Evolutionary conservation across 768 basidiomycete species (phyloP).

Genomic region (Hygrophorus russula): DNA sequence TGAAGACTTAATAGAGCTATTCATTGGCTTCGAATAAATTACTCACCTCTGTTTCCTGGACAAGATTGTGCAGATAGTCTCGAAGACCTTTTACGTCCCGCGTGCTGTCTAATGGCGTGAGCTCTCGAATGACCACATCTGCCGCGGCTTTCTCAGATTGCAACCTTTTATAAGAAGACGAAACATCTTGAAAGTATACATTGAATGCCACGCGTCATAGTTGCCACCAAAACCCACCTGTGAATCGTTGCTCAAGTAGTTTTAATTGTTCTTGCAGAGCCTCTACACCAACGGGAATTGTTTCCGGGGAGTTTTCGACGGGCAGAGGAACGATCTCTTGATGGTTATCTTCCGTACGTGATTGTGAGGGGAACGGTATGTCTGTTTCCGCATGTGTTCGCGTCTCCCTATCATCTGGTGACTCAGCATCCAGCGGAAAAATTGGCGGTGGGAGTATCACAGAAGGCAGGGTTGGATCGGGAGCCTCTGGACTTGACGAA

Average conservation of each 20-base stretch:
- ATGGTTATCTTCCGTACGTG: background rate
- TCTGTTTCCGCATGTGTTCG: constrained; percentile 1
- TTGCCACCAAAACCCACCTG: constrained; percentile 31
- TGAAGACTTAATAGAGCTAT: background rate
- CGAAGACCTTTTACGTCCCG: constrained; percentile 56
- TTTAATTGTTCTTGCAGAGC: constrained; percentile 53
- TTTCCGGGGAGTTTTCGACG: background rate
- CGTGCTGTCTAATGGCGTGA: constrained; percentile 60
- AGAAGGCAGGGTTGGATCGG: background rate
- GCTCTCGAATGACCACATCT: constrained; percentile 55
- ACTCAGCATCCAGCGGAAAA: background rate
- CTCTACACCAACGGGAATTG: constrained; percentile 29
- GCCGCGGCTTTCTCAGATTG: constrained; percentile 62
- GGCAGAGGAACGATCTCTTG: background rate
- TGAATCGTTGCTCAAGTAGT: constrained; percentile 67
- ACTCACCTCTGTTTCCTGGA: constrained; percentile 60
- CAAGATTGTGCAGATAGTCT: constrained; percentile 59
- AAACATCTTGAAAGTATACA: constrained; percentile 47
- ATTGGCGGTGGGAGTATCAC: background rate
- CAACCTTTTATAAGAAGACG: constrained; percentile 64
- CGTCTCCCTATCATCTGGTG: background rate
- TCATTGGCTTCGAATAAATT: background rate
- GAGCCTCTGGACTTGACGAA: constrained; percentile 10
- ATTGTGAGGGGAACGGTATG: constrained; percentile 3
- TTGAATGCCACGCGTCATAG: background rate